Percentiles rank a stretch among this genome's conserved stretches.
Conservation (phyloP, 371 early-diverging fungal species). For the Mortierella sp. region DNA sequence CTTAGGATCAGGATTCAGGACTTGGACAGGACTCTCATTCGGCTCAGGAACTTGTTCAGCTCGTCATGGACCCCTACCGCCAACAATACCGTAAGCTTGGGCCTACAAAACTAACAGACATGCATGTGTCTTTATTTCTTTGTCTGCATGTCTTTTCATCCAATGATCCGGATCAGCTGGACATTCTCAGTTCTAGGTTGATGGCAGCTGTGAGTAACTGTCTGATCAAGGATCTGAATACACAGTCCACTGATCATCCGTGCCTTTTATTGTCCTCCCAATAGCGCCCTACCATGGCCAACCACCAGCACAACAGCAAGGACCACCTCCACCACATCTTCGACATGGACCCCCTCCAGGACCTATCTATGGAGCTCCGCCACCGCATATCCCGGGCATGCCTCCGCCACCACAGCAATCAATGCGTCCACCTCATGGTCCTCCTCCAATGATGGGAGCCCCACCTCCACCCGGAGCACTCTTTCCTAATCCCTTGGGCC, state of each 20-base stretch:
- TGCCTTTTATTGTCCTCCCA: too few species aligned
- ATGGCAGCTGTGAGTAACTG: too few species aligned
- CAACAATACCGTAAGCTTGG: conserved; percentile 47
- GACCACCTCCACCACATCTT: conserved; percentile 28
- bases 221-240: too few species aligned
- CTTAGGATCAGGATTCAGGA: too few species aligned
- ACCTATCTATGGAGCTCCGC: conserved; percentile 3
- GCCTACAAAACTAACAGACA: too few species aligned
- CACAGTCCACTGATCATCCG: too few species aligned
- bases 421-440: conserved; percentile 7
- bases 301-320: conserved; percentile 33
- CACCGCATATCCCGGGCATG: conserved; percentile 11
- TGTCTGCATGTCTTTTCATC: too few species aligned
- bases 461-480: conserved; percentile 13
- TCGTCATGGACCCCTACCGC: conserved; percentile 45
- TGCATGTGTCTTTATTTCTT: too few species aligned
- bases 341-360: conserved; percentile 37
- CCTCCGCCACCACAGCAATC: background rate
- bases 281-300: conserved; percentile 50
- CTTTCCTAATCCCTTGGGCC: conserved; percentile 11
- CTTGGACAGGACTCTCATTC: too few species aligned
- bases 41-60: too few species aligned
- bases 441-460: conserved; percentile 8
- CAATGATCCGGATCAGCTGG: too few species aligned
- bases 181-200: too few species aligned